Conservation (phyloP, 805 yeast genomes). For the Hanseniaspora thailandica region DNA sequence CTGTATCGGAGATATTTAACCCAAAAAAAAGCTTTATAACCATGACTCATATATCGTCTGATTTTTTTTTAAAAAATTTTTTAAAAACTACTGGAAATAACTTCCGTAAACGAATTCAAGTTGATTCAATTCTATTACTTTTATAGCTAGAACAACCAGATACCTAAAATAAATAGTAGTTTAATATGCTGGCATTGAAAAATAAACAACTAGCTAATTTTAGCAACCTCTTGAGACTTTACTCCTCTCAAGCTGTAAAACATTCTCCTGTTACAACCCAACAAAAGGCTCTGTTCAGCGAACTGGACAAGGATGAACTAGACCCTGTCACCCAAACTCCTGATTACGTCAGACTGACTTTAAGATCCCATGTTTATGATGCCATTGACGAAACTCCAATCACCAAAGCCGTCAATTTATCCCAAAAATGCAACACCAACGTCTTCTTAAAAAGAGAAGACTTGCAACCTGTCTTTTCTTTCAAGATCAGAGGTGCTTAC, state of each 20-base stretch:
- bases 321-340: slow-evolving; percentile 52
- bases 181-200: background rate
- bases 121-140: too few relatives aligned
- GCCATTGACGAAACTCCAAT: slow-evolving; percentile 86
- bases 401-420: slow-evolving; percentile 59
- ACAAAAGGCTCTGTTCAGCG: slow-evolving; percentile 21
- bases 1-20: too few relatives aligned
- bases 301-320: slow-evolving; percentile 37
- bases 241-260: background rate
- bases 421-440: slow-evolving; percentile 63
- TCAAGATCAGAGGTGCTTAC: slow-evolving; percentile 94
- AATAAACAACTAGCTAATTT: background rate
- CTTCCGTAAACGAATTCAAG: too few relatives aligned
- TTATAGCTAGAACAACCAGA: too few relatives aligned
- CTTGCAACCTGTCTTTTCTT: slow-evolving; percentile 84
- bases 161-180: background rate
- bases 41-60: too few relatives aligned
- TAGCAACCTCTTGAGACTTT: background rate
- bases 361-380: slow-evolving; percentile 89
- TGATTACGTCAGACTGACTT: slow-evolving; percentile 82
- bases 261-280: background rate
- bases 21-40: too few relatives aligned
- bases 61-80: too few relatives aligned
- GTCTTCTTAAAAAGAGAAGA: slow-evolving; percentile 84
- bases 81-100: too few relatives aligned